Evolutionary conservation across 345 rosid species (phyloP), one percentile per base, ranked within the genome.

Genomic region (Trapa bicornis): DNA sequence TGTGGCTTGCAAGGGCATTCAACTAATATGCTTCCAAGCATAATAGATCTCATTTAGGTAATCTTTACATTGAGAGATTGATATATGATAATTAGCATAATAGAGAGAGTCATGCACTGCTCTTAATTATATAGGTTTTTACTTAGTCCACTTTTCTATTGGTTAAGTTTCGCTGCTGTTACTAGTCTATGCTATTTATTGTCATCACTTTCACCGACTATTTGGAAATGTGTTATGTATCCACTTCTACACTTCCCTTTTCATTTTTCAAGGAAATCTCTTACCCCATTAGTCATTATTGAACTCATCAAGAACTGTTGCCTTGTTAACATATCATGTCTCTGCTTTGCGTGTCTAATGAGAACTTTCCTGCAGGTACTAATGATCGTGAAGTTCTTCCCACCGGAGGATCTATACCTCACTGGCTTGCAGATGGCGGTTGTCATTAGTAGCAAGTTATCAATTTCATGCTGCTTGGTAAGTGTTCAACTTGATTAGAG

Each of bases 391-490:
- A 32, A 58, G 37, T 12, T 58, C 22, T 57, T 57, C 29, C 32
- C 6, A 5, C 9, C 32, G 63, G 63, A 58, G 63, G 38, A 58
- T 37, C 63, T 32, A 35, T 58, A 16, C 12, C 38, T 2, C 33
- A 9, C 32, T 10, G 54, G 45, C 60, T 38, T n/a, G 35, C 17
- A 15, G 8, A 67, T 66, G 42, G 64, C 47, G 36, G 71, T 45
- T 45, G 56, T 53, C 64, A 67, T 73, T 76, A 42, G 77, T 22
- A 22, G 43, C 32, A 58, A 58, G 38, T 58, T 67, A 61, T 70
- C 66, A 32, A 65, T 73, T 50, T 72, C 67, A 47, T 71, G 70
- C 65, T 72, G 5, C 73, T 84, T 17, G 94, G 96, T 93, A 85
- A 85, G 97, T 80, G 53, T 69, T 52, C 78, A 71, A 80, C 75